These are phyloP conservation scores for Colletotrichum costaricense DNA, from an alignment of 2,329 filamentous ascomycete species.

Conservation along the genomic window DNA sequence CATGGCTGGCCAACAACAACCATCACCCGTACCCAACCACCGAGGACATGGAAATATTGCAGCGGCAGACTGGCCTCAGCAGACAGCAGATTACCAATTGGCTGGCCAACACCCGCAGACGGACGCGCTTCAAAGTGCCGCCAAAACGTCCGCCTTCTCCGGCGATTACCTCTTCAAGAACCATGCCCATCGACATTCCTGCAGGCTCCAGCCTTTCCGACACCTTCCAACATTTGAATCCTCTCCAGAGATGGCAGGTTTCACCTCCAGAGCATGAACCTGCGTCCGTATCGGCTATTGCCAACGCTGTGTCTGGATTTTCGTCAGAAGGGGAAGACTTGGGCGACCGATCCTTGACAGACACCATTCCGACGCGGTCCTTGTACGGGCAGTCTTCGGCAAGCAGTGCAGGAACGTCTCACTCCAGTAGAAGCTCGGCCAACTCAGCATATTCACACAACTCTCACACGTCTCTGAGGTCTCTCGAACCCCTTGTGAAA, in stretches of 20 bases:
- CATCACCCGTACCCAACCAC: conserved; percentile 21
- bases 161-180: conserved; percentile 7
- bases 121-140: conserved; percentile 18
- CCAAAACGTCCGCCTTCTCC: conserved; percentile 29
- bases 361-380: conserved; percentile 1
- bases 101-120: conserved; percentile 30
- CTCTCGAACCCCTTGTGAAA: background rate
- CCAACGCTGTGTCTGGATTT: conserved; percentile 28
- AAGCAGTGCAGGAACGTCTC: conserved; percentile 36
- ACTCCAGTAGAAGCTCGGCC: conserved; percentile 33
- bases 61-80: conserved; percentile 24
- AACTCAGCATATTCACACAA: conserved; percentile 32
- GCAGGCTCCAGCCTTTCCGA: background rate
- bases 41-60: conserved; percentile 26
- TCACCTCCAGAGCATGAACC: conserved; percentile 41
- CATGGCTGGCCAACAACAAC: conserved; percentile 35
- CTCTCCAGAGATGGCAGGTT: conserved; percentile 35
- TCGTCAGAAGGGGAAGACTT: background rate
- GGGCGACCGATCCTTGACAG: conserved; percentile 7
- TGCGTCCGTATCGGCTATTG: conserved; percentile 38
- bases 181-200: conserved; percentile 10
- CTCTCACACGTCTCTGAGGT: background rate
- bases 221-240: conserved; percentile 22
- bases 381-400: conserved; percentile 35
- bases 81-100: conserved; percentile 34